Evolutionary conservation across 116 monocot species (phyloP), one percentile per base, ranked within the genome.

Genomic region (Thalassia testudinum): DNA sequence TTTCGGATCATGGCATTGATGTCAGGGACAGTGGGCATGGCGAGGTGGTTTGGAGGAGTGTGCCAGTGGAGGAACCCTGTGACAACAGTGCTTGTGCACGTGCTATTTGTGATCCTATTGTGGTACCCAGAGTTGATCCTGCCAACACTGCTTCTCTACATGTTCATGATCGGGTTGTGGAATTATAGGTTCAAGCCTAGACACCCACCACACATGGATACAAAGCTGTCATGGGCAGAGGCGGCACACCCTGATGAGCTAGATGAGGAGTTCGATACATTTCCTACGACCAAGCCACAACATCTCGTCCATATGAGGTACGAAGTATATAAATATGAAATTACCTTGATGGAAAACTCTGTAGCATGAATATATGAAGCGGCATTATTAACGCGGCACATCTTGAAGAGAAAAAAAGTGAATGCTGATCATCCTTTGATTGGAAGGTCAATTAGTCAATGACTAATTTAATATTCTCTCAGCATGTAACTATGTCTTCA

Each of bases 191-290:
- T 50, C 37, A 43, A 79, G 45, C 70, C 70, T 1, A 45, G 75
- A n/a, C 59, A 73, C 52, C 84, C 84, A 1, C 72, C 73, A 0
- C 79, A 84, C 37, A 75, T 84, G 84, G 73, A 84, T 61, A 75
- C 75, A 0, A 69, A 57, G 61, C 40, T 76, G 12, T 84, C 79
- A 1, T 75, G 75, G 67, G 84, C 84, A 1, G 84, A 84, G 49
- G 63, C 66, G 16, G 73, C 63, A 8, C 61, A 69, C 50, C 75
- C 72, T 0, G 83, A 78, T 29, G 83, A 83, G 66, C 69, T 83
- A 0, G 83, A 83, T 27, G 83, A 83, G 66, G 83, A 83, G 42
- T 78, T 83, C 23, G 83, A 83, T 53, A 70, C 78, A 0, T 84
- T 79, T 45, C 84, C 84, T 8, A 76, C 75, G 5, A 59, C 64